phyloP scores from a whole-genome alignment of 805 yeast genomes.

The Groenewaldozyma salmanticensis region DNA sequence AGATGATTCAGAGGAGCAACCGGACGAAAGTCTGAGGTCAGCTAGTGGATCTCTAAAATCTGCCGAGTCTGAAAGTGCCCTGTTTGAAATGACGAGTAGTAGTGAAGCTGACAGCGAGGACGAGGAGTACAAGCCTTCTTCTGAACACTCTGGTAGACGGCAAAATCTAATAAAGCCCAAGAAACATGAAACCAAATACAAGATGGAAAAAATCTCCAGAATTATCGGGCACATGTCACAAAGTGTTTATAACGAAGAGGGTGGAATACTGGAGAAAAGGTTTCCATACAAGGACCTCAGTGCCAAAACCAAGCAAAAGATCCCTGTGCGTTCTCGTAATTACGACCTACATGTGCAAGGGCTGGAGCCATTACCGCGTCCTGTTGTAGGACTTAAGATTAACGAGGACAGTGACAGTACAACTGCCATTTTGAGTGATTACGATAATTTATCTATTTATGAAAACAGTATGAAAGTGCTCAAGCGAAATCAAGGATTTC shows the following conservation, averaged over 20 bases:
- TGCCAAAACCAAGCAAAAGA: not conserved
- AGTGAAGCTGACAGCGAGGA: not conserved
- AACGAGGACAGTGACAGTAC: slow-evolving; percentile 9
- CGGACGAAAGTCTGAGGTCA: not conserved
- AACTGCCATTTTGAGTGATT: no score
- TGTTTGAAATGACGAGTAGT: not conserved
- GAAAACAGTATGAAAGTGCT: no score
- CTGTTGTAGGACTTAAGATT: slow-evolving; percentile 8
- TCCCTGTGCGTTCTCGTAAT: not conserved
- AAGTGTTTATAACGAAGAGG: slow-evolving; percentile 1
- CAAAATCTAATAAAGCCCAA: no score
- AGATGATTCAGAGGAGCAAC: not conserved
- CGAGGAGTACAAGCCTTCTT: not conserved
- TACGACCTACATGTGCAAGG: slow-evolving; percentile 6
- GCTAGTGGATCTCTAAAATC: no score
- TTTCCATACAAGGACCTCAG: not conserved
- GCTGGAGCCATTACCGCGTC: slow-evolving; percentile 13
- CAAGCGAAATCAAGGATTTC: not conserved
- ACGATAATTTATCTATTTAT: no score
- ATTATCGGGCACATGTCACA: slow-evolving; percentile 4
- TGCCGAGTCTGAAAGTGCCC: no score
- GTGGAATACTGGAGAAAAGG: not conserved
- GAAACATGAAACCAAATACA: not conserved
- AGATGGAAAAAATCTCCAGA: not conserved
- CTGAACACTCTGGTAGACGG: not conserved